Conservation (phyloP, 2,329 filamentous ascomycete species). For the Fusarium chuoi region DNA sequence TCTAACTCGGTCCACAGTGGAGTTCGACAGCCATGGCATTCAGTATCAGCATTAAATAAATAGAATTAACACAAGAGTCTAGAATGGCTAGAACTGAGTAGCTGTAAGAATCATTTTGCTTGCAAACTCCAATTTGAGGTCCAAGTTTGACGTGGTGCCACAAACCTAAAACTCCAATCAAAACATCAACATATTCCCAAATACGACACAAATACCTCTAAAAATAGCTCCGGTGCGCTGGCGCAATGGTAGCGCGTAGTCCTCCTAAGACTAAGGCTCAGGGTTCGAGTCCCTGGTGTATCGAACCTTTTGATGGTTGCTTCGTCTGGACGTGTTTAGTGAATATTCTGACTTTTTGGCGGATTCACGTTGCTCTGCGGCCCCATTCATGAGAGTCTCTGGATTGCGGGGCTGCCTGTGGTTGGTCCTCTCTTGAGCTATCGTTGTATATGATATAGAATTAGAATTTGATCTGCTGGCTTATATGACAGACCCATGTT, state of each 20-base stretch:
- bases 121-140: accelerated
- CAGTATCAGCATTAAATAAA: neutral
- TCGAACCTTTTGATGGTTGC: conserved; percentile 18
- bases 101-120: accelerated
- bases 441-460: too few relatives aligned
- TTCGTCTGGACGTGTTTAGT: neutral
- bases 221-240: conserved; percentile 44
- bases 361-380: neutral
- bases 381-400: neutral
- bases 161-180: neutral
- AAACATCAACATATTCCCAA: neutral
- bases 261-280: conserved; percentile 55
- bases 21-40: neutral
- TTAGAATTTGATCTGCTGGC: too few relatives aligned
- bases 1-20: neutral
- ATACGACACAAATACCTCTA: neutral
- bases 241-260: conserved; percentile 54
- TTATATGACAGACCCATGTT: neutral
- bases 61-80: accelerated
- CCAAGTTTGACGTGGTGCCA: neutral
- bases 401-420: accelerated
- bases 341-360: neutral
- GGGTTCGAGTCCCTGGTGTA: conserved; percentile 54
- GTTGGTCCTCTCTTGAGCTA: accelerated
- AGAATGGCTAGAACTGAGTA: accelerated